Percentiles rank a stretch among this genome's conserved stretches.
phyloP scores from a whole-genome alignment of 2,329 filamentous ascomycete species.

The Ophiostoma ulmi region DNA sequence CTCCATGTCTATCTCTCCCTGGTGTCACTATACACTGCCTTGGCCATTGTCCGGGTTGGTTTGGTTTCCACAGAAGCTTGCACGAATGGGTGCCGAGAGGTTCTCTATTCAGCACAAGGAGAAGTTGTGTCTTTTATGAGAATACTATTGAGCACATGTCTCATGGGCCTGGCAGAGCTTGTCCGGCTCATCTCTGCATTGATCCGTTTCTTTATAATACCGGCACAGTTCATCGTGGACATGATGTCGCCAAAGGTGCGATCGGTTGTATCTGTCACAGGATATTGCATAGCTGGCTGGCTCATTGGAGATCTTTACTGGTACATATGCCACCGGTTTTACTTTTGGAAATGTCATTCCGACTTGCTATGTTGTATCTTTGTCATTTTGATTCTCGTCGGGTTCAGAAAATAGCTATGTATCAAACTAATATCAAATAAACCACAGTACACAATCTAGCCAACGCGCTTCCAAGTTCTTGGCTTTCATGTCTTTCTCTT shows the following conservation, averaged over 20 bases:
- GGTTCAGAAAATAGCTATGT: background rate
- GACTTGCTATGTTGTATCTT: background rate
- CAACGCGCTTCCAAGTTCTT: background rate
- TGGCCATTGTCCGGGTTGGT: background rate
- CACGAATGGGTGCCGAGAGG: background rate
- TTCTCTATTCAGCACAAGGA: background rate
- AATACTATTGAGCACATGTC: too few relatives aligned
- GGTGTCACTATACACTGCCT: background rate
- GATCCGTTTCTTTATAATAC: too few relatives aligned
- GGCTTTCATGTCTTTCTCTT: too few relatives aligned
- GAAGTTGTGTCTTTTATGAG: too few relatives aligned
- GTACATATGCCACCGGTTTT: too few relatives aligned
- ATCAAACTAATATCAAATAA: background rate
- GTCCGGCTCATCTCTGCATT: too few relatives aligned
- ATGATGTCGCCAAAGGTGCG: background rate
- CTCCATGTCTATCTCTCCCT: background rate
- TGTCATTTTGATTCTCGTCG: background rate
- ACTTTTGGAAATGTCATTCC: too few relatives aligned
- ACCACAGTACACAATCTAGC: background rate
- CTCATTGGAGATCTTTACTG: background rate
- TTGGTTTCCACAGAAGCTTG: background rate
- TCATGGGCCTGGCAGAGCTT: too few relatives aligned
- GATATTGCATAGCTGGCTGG: background rate
- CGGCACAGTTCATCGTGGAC: background rate
- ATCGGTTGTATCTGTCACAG: background rate